Evolutionary conservation across 495 filamentous ascomycete species (phyloP), one percentile per base, ranked within the genome.

Genomic region (Alectoria sarmentosa): DNA sequence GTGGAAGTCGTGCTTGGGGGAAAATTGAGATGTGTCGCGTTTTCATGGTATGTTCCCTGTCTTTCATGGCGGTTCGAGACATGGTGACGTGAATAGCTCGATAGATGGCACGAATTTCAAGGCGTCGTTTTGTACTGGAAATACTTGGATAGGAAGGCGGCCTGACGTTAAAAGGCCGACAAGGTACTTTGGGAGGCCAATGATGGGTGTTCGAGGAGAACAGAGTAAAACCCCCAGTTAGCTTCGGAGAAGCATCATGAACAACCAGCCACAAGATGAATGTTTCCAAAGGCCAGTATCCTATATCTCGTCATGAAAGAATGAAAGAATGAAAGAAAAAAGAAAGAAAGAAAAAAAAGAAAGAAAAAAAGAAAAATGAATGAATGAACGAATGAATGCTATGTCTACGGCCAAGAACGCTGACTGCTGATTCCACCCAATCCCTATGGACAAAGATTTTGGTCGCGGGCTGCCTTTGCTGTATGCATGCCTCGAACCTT

Each of bases 341-440:
- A n/a, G n/a, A n/a, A n/a, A n/a, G n/a, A n/a, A n/a, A n/a, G n/a
- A n/a, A n/a, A n/a, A n/a, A n/a, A n/a, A n/a, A n/a, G n/a, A n/a
- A n/a, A n/a, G n/a, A n/a, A n/a, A n/a, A n/a, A n/a, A n/a, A n/a
- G n/a, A n/a, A n/a, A n/a, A n/a, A n/a, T n/a, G n/a, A n/a, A n/a
- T n/a, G n/a, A n/a, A n/a, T n/a, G n/a, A n/a, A 4, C 36, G 36
- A 57, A 58, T 44, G 23, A 34, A 57, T n/a, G 49, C 62, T 64
- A 64, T 64, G 52, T 64, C 54, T 58, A 64, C 62, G 28, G 34
- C 46, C 48, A 56, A 41, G 37, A 44, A 63, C 38, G 37, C 61
- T 54, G 26, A 63, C 32, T 42, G 7, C n/a, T 52, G 13, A 2
- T 32, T 60, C 58, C 58, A 60, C 26, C 37, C 38, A 32, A 44